phyloP scores from a whole-genome alignment of 2,329 filamentous ascomycete species.

The Ascochyta viciae-villosae region DNA sequence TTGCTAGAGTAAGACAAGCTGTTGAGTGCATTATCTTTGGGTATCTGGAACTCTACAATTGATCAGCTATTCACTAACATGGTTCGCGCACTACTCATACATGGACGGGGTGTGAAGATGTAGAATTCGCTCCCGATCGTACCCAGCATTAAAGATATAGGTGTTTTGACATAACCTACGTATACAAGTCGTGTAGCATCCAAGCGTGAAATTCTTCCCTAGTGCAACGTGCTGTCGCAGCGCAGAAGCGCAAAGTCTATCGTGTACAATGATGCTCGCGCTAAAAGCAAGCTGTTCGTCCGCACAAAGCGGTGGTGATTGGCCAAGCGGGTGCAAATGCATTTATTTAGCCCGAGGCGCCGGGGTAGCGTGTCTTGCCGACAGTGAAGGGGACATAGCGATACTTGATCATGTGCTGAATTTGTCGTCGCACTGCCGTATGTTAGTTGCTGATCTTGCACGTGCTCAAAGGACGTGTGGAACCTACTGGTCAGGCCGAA shows the following conservation, averaged over 20 bases:
- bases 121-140: not conserved
- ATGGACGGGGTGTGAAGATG: not conserved
- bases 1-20: not conserved
- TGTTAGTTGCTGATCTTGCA: constrained; percentile 4
- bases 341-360: constrained; percentile 36
- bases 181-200: constrained; percentile 30
- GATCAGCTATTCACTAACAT: not conserved
- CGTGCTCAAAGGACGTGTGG: not conserved
- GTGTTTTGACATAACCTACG: constrained; percentile 18
- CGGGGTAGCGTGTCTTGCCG: constrained; percentile 68
- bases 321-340: constrained; percentile 5
- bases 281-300: constrained; percentile 22
- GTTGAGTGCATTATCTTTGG: not conserved
- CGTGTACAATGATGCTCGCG: constrained; percentile 25
- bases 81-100: not conserved
- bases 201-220: constrained; percentile 19
- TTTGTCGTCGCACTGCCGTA: constrained; percentile 88
- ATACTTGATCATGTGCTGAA: constrained; percentile 99
- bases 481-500: constrained; percentile 91
- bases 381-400: constrained; percentile 94
- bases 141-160: constrained; percentile 13
- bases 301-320: constrained; percentile 4
- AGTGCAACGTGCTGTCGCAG: constrained; percentile 23
- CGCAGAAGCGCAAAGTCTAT: constrained; percentile 30
- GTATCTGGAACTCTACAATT: not conserved